Base-by-base conservation (phyloP, 108 stramenopile species). In the Poteriospumella lacustris region DNA sequence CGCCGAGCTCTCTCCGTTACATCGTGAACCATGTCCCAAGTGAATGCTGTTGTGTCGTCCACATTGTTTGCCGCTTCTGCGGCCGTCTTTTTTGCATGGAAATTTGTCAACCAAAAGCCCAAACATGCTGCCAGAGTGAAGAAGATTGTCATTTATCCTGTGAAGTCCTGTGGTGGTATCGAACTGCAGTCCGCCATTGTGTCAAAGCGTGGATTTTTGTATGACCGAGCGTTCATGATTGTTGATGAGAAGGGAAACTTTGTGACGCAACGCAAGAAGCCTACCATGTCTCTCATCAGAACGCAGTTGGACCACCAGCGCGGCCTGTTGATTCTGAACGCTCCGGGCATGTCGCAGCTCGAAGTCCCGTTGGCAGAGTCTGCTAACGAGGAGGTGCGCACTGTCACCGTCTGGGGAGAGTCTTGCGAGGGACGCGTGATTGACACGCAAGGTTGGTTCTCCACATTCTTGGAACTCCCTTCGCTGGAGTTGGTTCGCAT, bases 141-240 rank as follows among this genome's bases (percentile, higher is more conserved):
- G 33, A 42, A 41, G 67, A 79, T 88, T 39, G 36, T 12, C 40
- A 77, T 88, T 42, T 88, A 88, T 77, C 87, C 87, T 2, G 80
- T 88, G 26, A 88, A 88, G 78, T 81, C 80, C 39, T 87, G 86
- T 44, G 52, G 52, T 29, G 87, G 87, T 34, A 44, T 84, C 33
- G 38, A 79, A 39, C 80, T 87, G 5, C 15, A 72, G 26, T 39
- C 62, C 43, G 77, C 68, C 36, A 2, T 26, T 5, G 36, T 88
- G 3, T 73, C 41, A 12, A 24, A 42, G 26, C 43, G 85, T 1
- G 87, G 87, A 19, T 70, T 88, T 2, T 33, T 77, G 43, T 59
- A 80, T 43, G 87, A 88, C 59, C 83, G 87, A 0, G 42, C 58
- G 29, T 88, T 82, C 81, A 72, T 87, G 85, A 77, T 88, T 28